Evolutionary conservation across 2,329 filamentous ascomycete species (phyloP).

Genomic region (Endocalyx cinctus): DNA sequence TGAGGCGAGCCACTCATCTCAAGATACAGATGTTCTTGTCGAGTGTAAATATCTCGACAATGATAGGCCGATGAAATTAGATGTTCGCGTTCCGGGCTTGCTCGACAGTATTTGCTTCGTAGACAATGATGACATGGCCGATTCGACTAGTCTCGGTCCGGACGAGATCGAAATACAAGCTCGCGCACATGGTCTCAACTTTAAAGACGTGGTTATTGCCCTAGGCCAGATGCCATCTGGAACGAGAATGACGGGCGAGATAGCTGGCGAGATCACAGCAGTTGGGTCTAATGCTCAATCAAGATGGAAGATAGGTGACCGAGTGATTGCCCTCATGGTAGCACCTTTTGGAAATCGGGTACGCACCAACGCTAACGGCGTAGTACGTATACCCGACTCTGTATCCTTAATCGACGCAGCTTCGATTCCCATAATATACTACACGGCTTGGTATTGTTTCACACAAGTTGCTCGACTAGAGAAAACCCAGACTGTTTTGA

Average conservation of each 20-base stretch:
- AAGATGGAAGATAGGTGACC: conserved; percentile 6
- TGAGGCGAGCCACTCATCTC: conserved; percentile 7
- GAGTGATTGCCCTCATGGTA: conserved; percentile 6
- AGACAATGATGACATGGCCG: not conserved
- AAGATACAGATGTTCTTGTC: conserved; percentile 7
- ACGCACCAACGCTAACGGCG: conserved; percentile 5
- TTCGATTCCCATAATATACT: conserved; percentile 20
- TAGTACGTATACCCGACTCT: conserved; percentile 5
- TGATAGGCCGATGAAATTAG: no score
- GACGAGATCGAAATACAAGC: conserved; percentile 5
- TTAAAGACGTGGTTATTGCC: conserved; percentile 3
- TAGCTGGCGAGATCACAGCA: not conserved
- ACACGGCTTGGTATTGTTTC: conserved; percentile 24
- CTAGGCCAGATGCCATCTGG: conserved; percentile 1
- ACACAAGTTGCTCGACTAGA: conserved; percentile 19
- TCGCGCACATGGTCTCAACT: conserved; percentile 1
- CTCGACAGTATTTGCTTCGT: conserved; percentile 4
- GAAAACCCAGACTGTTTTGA: conserved; percentile 17
- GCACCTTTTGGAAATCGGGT: conserved; percentile 8
- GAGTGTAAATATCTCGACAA: conserved; percentile 6
- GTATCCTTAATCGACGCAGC: conserved; percentile 17
- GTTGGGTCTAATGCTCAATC: conserved; percentile 1
- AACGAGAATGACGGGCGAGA: conserved; percentile 2
- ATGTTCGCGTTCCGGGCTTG: no score
- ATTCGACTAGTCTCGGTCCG: not conserved